Evolutionary conservation across 73 alveolate species (phyloP).

Genomic region (Paramecium pentaurelia): DNA sequence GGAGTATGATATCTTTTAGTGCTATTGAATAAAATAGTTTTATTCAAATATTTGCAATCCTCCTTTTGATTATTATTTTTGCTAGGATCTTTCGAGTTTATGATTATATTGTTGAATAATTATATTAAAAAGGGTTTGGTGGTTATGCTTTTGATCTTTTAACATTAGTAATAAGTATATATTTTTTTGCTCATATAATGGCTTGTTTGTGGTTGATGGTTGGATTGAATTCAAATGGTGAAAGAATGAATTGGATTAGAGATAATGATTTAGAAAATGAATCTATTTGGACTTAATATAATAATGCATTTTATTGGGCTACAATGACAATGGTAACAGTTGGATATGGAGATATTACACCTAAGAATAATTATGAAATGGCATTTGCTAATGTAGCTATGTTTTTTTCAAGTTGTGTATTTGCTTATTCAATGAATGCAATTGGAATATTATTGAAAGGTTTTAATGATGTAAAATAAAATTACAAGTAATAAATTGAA

Average conservation of each 20-base stretch:
- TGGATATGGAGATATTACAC: slow-evolving; percentile 90
- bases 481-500: not conserved
- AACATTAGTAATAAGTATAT: not conserved
- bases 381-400: slow-evolving; percentile 75
- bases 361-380: slow-evolving; percentile 70
- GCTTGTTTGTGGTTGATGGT: slow-evolving; percentile 53
- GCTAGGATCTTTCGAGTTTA: not conserved
- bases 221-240: not conserved
- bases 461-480: not conserved
- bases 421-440: slow-evolving; percentile 57
- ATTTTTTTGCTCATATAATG: slow-evolving; percentile 34
- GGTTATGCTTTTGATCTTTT: not conserved
- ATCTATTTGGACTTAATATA: not conserved
- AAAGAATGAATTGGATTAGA: slow-evolving; percentile 34
- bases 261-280: not conserved
- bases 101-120: not conserved
- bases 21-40: not conserved
- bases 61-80: not conserved
- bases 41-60: not conserved
- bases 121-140: not conserved
- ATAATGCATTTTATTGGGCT: slow-evolving; percentile 75
- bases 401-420: slow-evolving; percentile 67
- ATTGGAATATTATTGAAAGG: slow-evolving; percentile 11
- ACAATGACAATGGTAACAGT: slow-evolving; percentile 81
- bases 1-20: not conserved